Conservation (phyloP, 495 filamentous ascomycete genomes). For the Thermothielavioides terrestris region DNA sequence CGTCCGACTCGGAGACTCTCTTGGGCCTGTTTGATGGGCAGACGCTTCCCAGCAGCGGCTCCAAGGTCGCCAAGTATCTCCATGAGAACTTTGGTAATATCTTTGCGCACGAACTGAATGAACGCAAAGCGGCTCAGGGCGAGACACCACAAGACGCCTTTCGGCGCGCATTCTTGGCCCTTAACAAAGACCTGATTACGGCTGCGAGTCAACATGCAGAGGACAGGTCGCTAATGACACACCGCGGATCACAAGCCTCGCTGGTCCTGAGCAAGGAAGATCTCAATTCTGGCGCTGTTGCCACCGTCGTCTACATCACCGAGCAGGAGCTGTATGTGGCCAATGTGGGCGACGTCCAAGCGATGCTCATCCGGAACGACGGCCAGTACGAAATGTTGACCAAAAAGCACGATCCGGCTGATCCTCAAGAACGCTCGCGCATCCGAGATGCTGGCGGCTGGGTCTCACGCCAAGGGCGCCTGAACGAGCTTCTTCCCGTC, state of each 20-base stretch:
- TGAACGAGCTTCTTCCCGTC: slow-evolving; percentile 85
- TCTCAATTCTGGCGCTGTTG: slow-evolving; percentile 78
- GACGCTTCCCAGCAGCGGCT: slow-evolving; percentile 71
- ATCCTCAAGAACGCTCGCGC: slow-evolving; percentile 68
- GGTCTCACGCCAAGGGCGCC: slow-evolving; percentile 84
- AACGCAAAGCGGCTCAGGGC: slow-evolving; percentile 41
- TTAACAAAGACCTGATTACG: slow-evolving; percentile 91
- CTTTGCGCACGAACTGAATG: slow-evolving; percentile 74
- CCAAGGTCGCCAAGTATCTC: slow-evolving; percentile 89
- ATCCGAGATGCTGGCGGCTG: slow-evolving; percentile 93
- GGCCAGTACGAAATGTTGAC: slow-evolving; percentile 73
- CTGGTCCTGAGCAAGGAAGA: slow-evolving; percentile 76
- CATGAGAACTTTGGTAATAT: slow-evolving; percentile 87
- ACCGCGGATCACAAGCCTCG: slow-evolving; percentile 60
- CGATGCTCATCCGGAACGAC: slow-evolving; percentile 84
- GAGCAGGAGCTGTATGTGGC: slow-evolving; percentile 86
- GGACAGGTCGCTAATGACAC: slow-evolving; percentile 51
- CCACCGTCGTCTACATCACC: slow-evolving; percentile 83
- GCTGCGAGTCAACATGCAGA: slow-evolving; percentile 77
- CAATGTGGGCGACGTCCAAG: slow-evolving; percentile 92
- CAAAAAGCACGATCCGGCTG: slow-evolving; percentile 84
- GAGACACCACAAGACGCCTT: slow-evolving; percentile 80
- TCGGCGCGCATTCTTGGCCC: slow-evolving; percentile 70
- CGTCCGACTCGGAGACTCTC: slow-evolving; percentile 82
- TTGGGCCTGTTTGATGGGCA: slow-evolving; percentile 95